phyloP scores from a whole-genome alignment of 495 filamentous ascomycete genomes.

The Hypoxylon fuscum region DNA sequence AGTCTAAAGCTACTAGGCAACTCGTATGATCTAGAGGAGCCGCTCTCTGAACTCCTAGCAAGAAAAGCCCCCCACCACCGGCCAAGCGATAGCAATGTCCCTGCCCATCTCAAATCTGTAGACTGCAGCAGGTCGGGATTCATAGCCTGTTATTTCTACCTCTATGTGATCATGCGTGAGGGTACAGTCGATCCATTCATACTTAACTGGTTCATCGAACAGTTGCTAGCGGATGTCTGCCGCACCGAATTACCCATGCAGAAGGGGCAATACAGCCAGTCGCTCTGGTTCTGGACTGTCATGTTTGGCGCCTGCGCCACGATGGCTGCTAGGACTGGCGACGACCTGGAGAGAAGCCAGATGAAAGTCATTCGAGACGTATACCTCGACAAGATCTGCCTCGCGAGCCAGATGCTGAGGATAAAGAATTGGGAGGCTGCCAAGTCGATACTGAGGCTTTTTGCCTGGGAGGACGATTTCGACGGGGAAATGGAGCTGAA shows the following conservation, averaged over 20 bases:
- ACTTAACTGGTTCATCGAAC: conserved; percentile 47
- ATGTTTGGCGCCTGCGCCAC: conserved; percentile 45
- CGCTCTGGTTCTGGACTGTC: conserved; percentile 47
- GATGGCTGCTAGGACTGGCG: conserved; percentile 35
- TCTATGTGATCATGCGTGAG: conserved; percentile 45
- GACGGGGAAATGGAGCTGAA: conserved; percentile 43
- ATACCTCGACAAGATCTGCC: conserved; percentile 42
- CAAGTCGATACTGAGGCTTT: conserved; percentile 38
- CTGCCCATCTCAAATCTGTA: conserved; percentile 37
- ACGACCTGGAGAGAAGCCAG: conserved; percentile 37
- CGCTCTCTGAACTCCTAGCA: conserved; percentile 38
- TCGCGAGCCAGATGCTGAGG: conserved; percentile 34
- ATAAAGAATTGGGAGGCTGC: conserved; percentile 44
- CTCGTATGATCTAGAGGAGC: conserved; percentile 36
- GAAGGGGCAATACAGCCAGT: conserved; percentile 40
- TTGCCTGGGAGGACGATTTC: conserved; percentile 44
- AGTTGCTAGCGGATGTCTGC: conserved; percentile 43
- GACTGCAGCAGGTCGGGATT: conserved; percentile 44
- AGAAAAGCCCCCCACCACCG: conserved; percentile 38
- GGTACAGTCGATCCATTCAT: conserved; percentile 43
- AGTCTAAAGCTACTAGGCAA: conserved; percentile 36
- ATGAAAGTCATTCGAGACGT: conserved; percentile 35
- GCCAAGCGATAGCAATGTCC: conserved; percentile 33
- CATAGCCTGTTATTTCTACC: conserved; percentile 47
- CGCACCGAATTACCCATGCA: conserved; percentile 43